Conservation (phyloP, 169 alveolate species). For the Cryptosporidium ubiquitum region DNA sequence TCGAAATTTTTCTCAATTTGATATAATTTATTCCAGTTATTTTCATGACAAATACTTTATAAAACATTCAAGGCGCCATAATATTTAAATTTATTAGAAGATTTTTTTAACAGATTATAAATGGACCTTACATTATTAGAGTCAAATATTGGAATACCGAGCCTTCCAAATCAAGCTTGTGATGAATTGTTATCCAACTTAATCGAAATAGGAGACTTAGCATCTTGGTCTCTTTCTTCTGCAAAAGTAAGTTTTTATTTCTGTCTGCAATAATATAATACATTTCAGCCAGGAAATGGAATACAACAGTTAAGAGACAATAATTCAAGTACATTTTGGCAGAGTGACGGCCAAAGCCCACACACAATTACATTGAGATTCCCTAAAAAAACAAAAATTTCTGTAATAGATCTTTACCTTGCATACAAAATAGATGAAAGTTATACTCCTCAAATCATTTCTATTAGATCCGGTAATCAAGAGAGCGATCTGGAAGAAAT, state of each 20-base stretch:
- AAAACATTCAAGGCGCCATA: conserved; percentile 13
- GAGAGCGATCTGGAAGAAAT: conserved; percentile 77
- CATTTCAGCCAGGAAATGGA: conserved; percentile 76
- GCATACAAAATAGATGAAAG: conserved; percentile 86
- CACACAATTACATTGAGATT: conserved; percentile 86
- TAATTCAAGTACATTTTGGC: conserved; percentile 87
- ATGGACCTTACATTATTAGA: conserved; percentile 54
- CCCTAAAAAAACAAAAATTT: conserved; percentile 80
- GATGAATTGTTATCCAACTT: conserved; percentile 32
- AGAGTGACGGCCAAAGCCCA: conserved; percentile 86
- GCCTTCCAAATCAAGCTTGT: conserved; percentile 10
- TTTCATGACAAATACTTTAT: conserved; percentile 25
- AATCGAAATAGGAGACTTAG: conserved; percentile 62
- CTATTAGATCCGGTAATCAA: conserved; percentile 84
- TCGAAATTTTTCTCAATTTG: neutral
- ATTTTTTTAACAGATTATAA: neutral
- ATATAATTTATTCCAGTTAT: conserved; percentile 19
- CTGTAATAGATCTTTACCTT: conserved; percentile 84
- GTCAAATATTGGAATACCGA: conserved; percentile 39
- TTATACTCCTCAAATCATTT: conserved; percentile 85
- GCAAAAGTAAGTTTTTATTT: conserved; percentile 35
- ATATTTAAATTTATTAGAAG: neutral
- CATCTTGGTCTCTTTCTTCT: conserved; percentile 73
- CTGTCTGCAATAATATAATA: neutral
- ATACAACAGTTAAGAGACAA: conserved; percentile 85